Conservation (phyloP, 2,329 filamentous ascomycete genomes). For the Colletotrichum eremochloae region DNA sequence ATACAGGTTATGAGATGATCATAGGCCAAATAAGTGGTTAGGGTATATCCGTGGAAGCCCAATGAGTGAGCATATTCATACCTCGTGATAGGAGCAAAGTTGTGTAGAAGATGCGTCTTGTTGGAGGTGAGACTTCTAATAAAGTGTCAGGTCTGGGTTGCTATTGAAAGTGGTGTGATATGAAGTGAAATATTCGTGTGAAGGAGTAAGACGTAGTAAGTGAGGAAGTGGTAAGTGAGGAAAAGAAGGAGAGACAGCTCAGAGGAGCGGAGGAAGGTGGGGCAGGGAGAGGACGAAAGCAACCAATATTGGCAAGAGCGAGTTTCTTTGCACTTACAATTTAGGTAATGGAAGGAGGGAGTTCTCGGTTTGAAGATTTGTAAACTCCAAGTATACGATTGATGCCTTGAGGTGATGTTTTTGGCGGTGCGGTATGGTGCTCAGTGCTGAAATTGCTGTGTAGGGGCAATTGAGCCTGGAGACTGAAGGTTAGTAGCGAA, state of each 20-base stretch:
- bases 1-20: neutral
- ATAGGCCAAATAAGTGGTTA: neutral
- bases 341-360: conserved; percentile 1
- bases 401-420: conserved; percentile 7
- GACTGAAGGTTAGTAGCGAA: neutral
- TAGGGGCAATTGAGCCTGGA: neutral
- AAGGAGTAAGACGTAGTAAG: neutral
- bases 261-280: neutral
- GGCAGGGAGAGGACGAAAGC: neutral
- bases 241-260: conserved; percentile 3
- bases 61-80: neutral
- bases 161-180: neutral
- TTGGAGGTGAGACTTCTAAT: neutral
- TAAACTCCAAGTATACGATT: neutral
- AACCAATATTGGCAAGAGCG: neutral
- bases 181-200: neutral
- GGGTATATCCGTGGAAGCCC: too few species aligned
- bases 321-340: conserved; percentile 19
- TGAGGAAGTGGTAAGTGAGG: neutral
- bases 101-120: neutral
- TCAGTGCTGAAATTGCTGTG: neutral
- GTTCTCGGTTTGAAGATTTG: neutral
- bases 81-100: neutral
- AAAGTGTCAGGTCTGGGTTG: neutral
- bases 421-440: neutral